These are phyloP conservation scores for Penicillium sp. DNA, from an alignment of 2,329 filamentous ascomycete genomes.

Conservation along the genomic window DNA sequence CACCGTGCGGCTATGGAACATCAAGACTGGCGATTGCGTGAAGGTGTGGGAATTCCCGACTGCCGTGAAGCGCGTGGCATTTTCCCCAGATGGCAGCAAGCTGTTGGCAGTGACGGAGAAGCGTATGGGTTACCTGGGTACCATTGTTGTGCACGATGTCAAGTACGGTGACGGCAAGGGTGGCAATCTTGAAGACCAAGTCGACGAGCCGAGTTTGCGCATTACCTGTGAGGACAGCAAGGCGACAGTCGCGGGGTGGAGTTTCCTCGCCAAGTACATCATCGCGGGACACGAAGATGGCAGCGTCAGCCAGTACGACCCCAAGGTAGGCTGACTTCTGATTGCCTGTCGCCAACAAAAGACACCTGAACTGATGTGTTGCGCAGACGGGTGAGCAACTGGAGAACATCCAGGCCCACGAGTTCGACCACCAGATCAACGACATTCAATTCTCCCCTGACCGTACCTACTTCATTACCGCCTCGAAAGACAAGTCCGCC, in stretches of 20 bases:
- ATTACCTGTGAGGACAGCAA: slow-evolving; percentile 96
- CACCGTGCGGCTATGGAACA: slow-evolving; percentile 94
- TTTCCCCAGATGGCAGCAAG: slow-evolving; percentile 86
- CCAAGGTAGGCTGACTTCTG: slow-evolving; percentile 57
- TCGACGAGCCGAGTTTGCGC: slow-evolving; percentile 71
- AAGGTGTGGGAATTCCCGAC: slow-evolving; percentile 98
- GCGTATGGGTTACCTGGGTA: slow-evolving; percentile 92
- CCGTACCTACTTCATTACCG: slow-evolving; percentile 96
- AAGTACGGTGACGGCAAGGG: slow-evolving; percentile 60
- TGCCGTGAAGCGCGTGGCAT: slow-evolving; percentile 95
- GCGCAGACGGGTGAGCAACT: slow-evolving; percentile 69
- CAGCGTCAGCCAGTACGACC: slow-evolving; percentile 83
- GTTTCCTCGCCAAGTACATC: slow-evolving; percentile 90
- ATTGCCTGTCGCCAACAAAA: not conserved
- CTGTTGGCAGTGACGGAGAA: slow-evolving; percentile 95
- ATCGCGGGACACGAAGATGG: slow-evolving; percentile 97
- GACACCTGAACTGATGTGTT: slow-evolving; percentile 14
- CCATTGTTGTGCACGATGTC: slow-evolving; percentile 90
- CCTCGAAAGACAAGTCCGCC: slow-evolving; percentile 94
- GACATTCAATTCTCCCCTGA: slow-evolving; percentile 94
- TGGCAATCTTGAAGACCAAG: slow-evolving; percentile 66
- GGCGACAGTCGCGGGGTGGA: slow-evolving; percentile 95
- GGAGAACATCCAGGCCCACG: slow-evolving; percentile 77
- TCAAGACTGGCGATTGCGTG: slow-evolving; percentile 84
- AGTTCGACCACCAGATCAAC: slow-evolving; percentile 74